Conservation (phyloP, 2,329 filamentous ascomycete genomes). For the Aspergillus sp. region DNA sequence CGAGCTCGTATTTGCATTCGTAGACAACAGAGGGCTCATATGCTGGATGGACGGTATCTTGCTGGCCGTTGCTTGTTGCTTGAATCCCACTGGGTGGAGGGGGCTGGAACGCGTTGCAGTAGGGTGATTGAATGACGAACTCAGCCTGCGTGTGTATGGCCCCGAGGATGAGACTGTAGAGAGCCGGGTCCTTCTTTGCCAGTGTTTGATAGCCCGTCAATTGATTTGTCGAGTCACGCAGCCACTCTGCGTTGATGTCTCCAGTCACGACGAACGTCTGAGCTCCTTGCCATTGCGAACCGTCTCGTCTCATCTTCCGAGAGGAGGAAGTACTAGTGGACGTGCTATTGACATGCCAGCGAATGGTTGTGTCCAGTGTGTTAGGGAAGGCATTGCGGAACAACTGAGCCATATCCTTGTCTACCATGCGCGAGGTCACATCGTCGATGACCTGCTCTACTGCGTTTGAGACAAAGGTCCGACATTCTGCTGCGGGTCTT, state of each 20-base stretch:
- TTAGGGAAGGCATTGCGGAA: constrained; percentile 97
- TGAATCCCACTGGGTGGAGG: constrained; percentile 77
- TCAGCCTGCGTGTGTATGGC: constrained; percentile 96
- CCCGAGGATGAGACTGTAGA: constrained; percentile 80
- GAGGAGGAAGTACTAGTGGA: constrained; percentile 24
- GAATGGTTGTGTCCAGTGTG: constrained; percentile 83
- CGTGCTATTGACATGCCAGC: constrained; percentile 73
- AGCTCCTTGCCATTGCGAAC: constrained; percentile 74
- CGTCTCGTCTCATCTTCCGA: constrained; percentile 48
- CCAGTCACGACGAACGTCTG: constrained; percentile 94
- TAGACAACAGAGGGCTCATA: constrained; percentile 88
- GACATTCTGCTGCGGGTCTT: constrained; percentile 75
- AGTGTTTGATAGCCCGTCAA: constrained; percentile 84
- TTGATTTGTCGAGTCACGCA: constrained; percentile 92
- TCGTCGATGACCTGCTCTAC: constrained; percentile 88
- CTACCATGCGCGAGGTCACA: constrained; percentile 74
- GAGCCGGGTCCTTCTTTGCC: constrained; percentile 75
- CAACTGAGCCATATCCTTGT: constrained; percentile 84
- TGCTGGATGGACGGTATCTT: constrained; percentile 79
- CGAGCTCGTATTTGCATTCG: constrained; percentile 98
- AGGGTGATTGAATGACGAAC: constrained; percentile 90
- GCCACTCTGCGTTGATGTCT: constrained; percentile 91
- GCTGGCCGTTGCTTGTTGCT: constrained; percentile 74
- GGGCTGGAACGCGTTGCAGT: constrained; percentile 98
- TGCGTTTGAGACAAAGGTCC: constrained; percentile 82